Evolutionary conservation across 306 rosid species (phyloP), one percentile per base, ranked within the genome.

Genomic region (Ziziphus jujuba): DNA sequence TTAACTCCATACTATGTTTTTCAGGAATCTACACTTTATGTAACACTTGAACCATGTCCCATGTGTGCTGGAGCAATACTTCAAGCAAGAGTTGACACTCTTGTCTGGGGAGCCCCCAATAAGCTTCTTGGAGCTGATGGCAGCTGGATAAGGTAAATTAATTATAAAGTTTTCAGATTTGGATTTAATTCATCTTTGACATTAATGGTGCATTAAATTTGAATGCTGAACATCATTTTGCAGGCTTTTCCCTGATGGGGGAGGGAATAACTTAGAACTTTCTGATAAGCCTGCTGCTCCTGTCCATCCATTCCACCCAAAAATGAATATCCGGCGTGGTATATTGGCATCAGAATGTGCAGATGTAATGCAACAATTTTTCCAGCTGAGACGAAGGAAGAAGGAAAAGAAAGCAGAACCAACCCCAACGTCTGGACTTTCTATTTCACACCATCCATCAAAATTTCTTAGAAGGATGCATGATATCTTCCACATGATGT

Each of bases 71-170:
- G 99, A 34, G 99, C 99, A 58, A 90, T 95, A 63, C 88, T 87
- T 59, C 97, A 90, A 71, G 95, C 99, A 72, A 84, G 99, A 79
- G 25, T 95, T 11, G 82, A 75, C 40, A 82, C 87, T 50, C 78
- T 95, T 58, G 99, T 95, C 33, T 95, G 99, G 99, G 99, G 99
- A 78, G 92, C 99, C 71, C 99, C 99, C 44, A 95, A 95, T 79
- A 95, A 87, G 83, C 97, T 95, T 84, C 97, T 95, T 76, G 99
- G 99, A 28, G 97, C 99, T 44, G 99, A 95, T 76, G 99, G 99
- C 57, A 90, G 97, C 88, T 95, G 99, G 99, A 81, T 95, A 76
- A 88, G 91, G 99, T 90, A 83, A 58, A 81, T 58, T 19, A 61
- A 28, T 43, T 28, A 62, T 22, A 56, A 22, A 19, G 7, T 5